phyloP scores from a whole-genome alignment of 257 asterid genomes.

The Solanum chiquidenum region DNA sequence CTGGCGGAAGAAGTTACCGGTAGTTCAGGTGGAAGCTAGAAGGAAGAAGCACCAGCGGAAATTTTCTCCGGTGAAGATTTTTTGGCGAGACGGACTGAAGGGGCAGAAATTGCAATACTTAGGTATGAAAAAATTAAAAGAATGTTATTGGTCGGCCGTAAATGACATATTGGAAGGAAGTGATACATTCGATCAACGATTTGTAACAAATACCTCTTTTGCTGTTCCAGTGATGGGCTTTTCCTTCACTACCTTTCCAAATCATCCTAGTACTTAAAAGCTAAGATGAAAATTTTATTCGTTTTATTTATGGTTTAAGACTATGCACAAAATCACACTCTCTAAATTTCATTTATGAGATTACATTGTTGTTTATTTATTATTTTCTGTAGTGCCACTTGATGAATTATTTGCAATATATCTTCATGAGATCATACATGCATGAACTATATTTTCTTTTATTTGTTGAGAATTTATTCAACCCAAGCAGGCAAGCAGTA shows the following conservation, averaged over 20 bases:
- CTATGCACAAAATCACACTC: too few relatives aligned
- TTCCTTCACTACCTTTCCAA: constrained; percentile 17
- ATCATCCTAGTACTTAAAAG: not conserved
- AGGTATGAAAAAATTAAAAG: constrained; percentile 30
- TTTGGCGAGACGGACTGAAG: constrained; percentile 31
- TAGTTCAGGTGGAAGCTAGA: constrained; percentile 33
- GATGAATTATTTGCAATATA: not conserved
- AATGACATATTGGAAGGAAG: constrained; percentile 24
- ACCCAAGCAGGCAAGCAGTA: too few relatives aligned
- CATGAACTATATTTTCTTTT: not conserved
- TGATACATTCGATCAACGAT: too few relatives aligned
- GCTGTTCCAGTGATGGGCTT: constrained; percentile 67
- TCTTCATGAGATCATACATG: not conserved
- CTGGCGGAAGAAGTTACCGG: constrained; percentile 26
- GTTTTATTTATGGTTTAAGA: too few relatives aligned
- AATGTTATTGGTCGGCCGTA: constrained; percentile 17
- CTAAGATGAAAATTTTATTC: not conserved
- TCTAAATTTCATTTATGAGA: too few relatives aligned
- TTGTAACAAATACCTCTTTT: constrained; percentile 22
- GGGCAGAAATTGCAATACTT: constrained; percentile 29
- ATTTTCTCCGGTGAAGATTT: constrained; percentile 20
- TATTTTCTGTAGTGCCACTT: not conserved
- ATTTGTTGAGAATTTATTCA: too few relatives aligned
- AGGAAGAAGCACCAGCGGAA: constrained; percentile 37
- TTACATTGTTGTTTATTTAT: not conserved